Percentiles rank a stretch among this genome's conserved stretches.
These are phyloP conservation scores for Lentinula novae-zelandiae DNA, from an alignment of 1,284 basidiomycete genomes.

Conservation along the genomic window DNA sequence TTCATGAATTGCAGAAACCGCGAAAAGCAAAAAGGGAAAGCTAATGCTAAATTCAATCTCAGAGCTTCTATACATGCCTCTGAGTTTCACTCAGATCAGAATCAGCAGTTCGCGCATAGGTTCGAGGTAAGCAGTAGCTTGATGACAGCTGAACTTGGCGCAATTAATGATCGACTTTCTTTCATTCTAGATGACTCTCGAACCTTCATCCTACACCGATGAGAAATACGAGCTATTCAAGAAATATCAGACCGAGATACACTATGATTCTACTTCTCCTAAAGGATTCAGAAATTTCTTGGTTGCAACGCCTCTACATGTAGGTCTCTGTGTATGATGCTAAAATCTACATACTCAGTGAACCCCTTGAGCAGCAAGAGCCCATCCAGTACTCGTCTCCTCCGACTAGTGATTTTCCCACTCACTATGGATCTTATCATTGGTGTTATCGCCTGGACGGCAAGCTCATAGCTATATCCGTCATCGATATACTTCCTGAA, in stretches of 20 bases:
- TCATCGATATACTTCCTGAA: constrained; percentile 86
- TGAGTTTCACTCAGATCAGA: constrained; percentile 28
- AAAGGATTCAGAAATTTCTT: constrained; percentile 71
- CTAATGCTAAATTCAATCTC: constrained; percentile 31
- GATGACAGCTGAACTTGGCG: neutral
- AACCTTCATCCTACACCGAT: constrained; percentile 68
- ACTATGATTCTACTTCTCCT: constrained; percentile 61
- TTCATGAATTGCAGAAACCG: constrained; percentile 23
- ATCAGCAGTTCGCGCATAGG: constrained; percentile 27
- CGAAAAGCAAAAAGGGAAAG: constrained; percentile 46
- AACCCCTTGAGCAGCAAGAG: constrained; percentile 34
- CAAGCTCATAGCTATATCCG: constrained; percentile 80
- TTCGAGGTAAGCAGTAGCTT: constrained; percentile 48
- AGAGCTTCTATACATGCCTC: constrained; percentile 17
- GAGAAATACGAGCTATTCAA: constrained; percentile 82
- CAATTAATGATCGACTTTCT: too few relatives aligned
- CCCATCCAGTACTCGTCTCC: constrained; percentile 54
- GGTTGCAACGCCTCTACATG: constrained; percentile 73
- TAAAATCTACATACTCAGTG: neutral
- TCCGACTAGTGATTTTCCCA: constrained; percentile 57
- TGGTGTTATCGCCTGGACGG: constrained; percentile 84
- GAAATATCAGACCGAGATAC: constrained; percentile 76
- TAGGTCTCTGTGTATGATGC: constrained; percentile 29
- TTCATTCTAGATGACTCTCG: constrained; percentile 57
- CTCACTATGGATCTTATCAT: constrained; percentile 81